phyloP scores from a whole-genome alignment of 1,284 basidiomycete species.

The Volvariella volvacea region DNA sequence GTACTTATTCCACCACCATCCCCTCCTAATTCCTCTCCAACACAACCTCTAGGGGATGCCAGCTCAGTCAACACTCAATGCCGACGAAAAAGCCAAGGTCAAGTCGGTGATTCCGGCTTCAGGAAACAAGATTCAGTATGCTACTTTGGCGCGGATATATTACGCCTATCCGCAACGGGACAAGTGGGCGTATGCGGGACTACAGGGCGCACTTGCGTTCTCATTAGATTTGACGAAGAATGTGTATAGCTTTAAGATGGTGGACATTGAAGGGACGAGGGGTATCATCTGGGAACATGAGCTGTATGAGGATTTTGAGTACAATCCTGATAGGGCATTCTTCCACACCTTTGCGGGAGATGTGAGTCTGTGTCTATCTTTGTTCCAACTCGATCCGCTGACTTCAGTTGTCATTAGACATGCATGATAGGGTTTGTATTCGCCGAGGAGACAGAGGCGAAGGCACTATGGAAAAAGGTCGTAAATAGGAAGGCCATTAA shows the following conservation, averaged over 20 bases:
- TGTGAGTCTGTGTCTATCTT: conserved; percentile 45
- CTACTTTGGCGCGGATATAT: conserved; percentile 81
- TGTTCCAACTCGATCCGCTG: conserved; percentile 4
- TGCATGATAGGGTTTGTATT: conserved; percentile 92
- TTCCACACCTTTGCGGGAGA: conserved; percentile 94
- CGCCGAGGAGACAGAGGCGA: conserved; percentile 83
- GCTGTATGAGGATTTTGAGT: conserved; percentile 81
- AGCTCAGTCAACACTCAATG: conserved; percentile 56
- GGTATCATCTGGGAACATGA: conserved; percentile 95
- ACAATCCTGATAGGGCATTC: conserved; percentile 83
- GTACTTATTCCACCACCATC: not conserved
- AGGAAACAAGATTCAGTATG: conserved; percentile 69
- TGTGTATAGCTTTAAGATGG: conserved; percentile 65
- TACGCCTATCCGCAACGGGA: conserved; percentile 72
- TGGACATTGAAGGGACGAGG: conserved; percentile 77
- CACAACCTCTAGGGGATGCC: conserved; percentile 46
- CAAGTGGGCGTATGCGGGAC: conserved; percentile 81
- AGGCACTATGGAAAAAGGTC: conserved; percentile 87
- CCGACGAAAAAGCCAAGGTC: conserved; percentile 74
- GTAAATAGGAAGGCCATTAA: conserved; percentile 58
- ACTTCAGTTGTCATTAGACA: conserved; percentile 36
- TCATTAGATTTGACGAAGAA: conserved; percentile 55
- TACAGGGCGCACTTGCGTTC: conserved; percentile 80
- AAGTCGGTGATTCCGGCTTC: conserved; percentile 55
- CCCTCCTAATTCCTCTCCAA: not conserved